Base-by-base conservation (phyloP, 2,329 filamentous ascomycete genomes). In the Botrytis cinerea region DNA sequence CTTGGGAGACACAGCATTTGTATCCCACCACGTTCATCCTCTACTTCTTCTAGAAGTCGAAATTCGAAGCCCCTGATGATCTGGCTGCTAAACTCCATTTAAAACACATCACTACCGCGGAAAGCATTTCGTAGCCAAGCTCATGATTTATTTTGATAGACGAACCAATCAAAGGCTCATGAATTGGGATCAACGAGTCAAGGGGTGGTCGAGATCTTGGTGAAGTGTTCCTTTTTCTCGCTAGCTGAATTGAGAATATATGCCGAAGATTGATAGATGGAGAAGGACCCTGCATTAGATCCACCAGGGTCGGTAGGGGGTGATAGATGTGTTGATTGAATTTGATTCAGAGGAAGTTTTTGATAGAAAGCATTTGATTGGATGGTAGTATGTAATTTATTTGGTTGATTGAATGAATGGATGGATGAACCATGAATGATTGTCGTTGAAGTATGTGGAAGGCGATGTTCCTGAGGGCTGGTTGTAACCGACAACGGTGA, bases 231-330 rank as follows among this genome's bases (percentile, higher is more conserved):
- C 51, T 57, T 57, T 4, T 10, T 5, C 16, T 43, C 2, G n/a
- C 60, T 43, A 62, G 38, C 35, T 8, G 14, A 2, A 62, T 62
- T n/a, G 35, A 40, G 60, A 40, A 16, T 40, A 62, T n/a, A 8
- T n/a, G 60, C 60, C 60, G 60, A 62, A n/a, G 60, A 43, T 40
- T 61, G 22, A 61, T 8, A 40, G 60, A n/a, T 60, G 57, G 60
- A 62, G 60, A 62, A 62, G 35, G 60, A 62, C 60, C 60, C 60
- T 62, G 60, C 60, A 62, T 62, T n/a, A 40, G 60, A 43, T n/a
- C 38, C 16, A 62, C 60, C 38, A 62, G 25, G 60, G 25, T n/a
- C 22, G 35, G 38, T 38, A 38, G 32, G 28, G 20, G 28, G 20
- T 38, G 59, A n/a, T 38, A 18, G 10, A 25, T n/a, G 10, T 40